Percentiles rank a stretch among this genome's conserved stretches.
These are phyloP conservation scores for Pseudozyma flocculosa DNA, from an alignment of 1,284 basidiomycete species.

Conservation along the genomic window DNA sequence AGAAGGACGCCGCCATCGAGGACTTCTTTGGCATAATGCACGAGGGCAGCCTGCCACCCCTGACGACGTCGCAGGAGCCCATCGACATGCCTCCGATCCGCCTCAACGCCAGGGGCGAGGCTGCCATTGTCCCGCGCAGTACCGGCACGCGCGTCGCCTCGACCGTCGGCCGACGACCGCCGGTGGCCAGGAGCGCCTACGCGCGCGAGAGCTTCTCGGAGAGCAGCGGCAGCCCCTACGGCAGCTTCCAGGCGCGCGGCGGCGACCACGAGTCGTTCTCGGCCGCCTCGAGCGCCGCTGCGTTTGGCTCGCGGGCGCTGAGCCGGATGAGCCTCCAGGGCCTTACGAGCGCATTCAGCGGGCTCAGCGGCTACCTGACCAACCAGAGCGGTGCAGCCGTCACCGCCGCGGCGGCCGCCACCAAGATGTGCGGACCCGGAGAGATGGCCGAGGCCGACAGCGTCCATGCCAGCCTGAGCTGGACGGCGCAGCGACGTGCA, in stretches of 20 bases:
- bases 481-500: conserved; percentile 1
- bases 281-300: conserved; percentile 14
- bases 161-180: conserved; percentile 26
- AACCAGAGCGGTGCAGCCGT: conserved; percentile 26
- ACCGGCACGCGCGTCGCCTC: conserved; percentile 7
- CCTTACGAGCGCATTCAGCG: conserved; percentile 38
- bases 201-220: conserved; percentile 29
- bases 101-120: conserved; percentile 21
- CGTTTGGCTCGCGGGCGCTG: conserved; percentile 27
- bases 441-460: conserved; percentile 1
- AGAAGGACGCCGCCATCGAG: conserved; percentile 20
- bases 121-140: not conserved
- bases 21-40: conserved; percentile 50
- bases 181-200: conserved; percentile 40
- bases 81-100: conserved; percentile 47
- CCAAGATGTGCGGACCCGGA: conserved; percentile 30
- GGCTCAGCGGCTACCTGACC: conserved; percentile 39
- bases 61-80: conserved; percentile 32
- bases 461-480: conserved; percentile 1
- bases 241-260: not conserved
- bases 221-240: not conserved
- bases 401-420: conserved; percentile 19
- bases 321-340: conserved; percentile 39
- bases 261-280: conserved; percentile 10
- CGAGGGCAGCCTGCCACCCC: conserved; percentile 26